A percentile compares a stretch with the other conserved stretches of the same genome.
These are phyloP conservation scores for Endogone sp. DNA, from an alignment of 192 early-diverging fungal species.

Conservation along the genomic window DNA sequence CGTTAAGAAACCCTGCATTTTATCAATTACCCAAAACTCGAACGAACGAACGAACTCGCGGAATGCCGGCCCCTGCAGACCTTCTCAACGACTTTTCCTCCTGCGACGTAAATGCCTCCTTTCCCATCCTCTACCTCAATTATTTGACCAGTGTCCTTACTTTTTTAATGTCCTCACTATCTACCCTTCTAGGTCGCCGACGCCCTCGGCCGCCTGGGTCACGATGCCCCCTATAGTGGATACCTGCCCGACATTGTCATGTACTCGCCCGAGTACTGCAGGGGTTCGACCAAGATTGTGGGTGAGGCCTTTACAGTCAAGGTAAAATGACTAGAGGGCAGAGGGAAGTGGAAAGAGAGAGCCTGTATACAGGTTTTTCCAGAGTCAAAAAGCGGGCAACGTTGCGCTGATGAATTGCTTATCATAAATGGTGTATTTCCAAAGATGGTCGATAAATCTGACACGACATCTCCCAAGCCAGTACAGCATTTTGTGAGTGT, in stretches of 20 bases:
- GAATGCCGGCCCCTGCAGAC: neutral
- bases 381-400: too few relatives aligned
- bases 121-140: too few relatives aligned
- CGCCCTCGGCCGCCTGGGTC: constrained; percentile 41
- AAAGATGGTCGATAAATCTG: constrained; percentile 35
- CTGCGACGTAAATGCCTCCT: neutral
- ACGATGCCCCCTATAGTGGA: constrained; percentile 33
- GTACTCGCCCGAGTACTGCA: constrained; percentile 45
- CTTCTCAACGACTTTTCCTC: neutral
- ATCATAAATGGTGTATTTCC: neutral
- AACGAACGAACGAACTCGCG: too few relatives aligned
- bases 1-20: too few relatives aligned
- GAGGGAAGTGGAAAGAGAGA: neutral
- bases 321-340: constrained; percentile 38
- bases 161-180: neutral
- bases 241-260: constrained; percentile 54
- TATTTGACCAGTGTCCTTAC: neutral
- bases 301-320: constrained; percentile 58
- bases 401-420: too few relatives aligned
- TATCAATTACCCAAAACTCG: too few relatives aligned
- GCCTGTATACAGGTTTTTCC: too few relatives aligned
- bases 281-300: constrained; percentile 42
- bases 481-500: constrained; percentile 27
- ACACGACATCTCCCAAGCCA: constrained; percentile 33
- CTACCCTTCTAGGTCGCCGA: constrained; percentile 37